Percentiles rank a stretch among this genome's conserved stretches.
Evolutionary conservation across 2,329 filamentous ascomycete genomes (phyloP).

Genomic region (Thelonectria discophora): DNA sequence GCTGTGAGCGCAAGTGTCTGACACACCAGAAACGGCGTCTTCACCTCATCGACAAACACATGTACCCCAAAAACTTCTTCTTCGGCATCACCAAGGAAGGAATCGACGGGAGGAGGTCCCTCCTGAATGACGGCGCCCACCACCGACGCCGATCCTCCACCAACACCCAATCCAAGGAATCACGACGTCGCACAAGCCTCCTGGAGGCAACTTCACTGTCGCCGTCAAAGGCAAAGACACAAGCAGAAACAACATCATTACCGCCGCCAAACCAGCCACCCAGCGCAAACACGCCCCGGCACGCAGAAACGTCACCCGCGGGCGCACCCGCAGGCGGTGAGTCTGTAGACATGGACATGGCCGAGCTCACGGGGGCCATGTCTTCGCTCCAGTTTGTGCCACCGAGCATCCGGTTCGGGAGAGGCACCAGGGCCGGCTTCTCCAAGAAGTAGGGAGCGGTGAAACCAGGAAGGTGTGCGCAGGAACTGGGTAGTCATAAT

Average conservation of each 20-base stretch:
- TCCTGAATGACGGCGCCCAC: constrained; percentile 70
- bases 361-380: constrained; percentile 72
- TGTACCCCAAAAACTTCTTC: constrained; percentile 89
- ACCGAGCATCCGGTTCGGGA: constrained; percentile 71
- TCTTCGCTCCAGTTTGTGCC: constrained; percentile 77
- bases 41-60: constrained; percentile 94
- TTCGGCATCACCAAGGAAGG: constrained; percentile 88
- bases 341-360: constrained; percentile 63
- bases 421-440: constrained; percentile 61
- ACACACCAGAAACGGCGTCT: constrained; percentile 84
- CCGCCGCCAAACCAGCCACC: constrained; percentile 22
- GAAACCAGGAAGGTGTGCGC: constrained; percentile 4
- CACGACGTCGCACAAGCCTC: constrained; percentile 47
- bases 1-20: constrained; percentile 84
- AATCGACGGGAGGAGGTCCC: constrained; percentile 84
- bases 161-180: constrained; percentile 46
- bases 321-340: no score
- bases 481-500: constrained; percentile 43
- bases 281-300: constrained; percentile 29
- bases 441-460: constrained; percentile 55
- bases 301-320: constrained; percentile 27
- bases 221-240: constrained; percentile 18
- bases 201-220: constrained; percentile 37
- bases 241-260: constrained; percentile 6
- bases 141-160: constrained; percentile 60